Percentiles rank a stretch among this genome's conserved stretches.
phyloP scores from a whole-genome alignment of 805 yeast species.

The Saccharomycopsis selenospora region DNA sequence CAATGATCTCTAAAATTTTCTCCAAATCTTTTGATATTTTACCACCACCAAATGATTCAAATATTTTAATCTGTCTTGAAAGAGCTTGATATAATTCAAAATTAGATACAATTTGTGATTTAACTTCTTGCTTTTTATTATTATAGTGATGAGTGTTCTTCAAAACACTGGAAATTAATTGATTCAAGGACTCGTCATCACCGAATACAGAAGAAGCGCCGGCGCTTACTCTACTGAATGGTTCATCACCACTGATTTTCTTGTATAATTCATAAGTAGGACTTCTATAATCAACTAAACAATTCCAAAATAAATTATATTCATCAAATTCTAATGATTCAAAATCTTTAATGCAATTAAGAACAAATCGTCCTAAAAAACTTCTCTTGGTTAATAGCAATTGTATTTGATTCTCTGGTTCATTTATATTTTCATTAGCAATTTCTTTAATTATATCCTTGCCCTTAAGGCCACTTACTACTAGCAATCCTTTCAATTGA shows the following conservation, averaged over 20 bases:
- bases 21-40: constrained; percentile 37
- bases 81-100: constrained; percentile 44
- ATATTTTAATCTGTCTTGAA: constrained; percentile 44
- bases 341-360: constrained; percentile 33
- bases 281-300: constrained; percentile 33
- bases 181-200: constrained; percentile 12
- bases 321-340: constrained; percentile 43
- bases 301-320: constrained; percentile 35
- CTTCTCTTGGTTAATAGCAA: constrained; percentile 31
- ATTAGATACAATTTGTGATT: constrained; percentile 38
- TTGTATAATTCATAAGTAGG: constrained; percentile 16
- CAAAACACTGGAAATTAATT: neutral
- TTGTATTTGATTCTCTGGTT: too few relatives aligned
- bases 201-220: too few relatives aligned
- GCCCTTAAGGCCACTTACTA: constrained; percentile 31
- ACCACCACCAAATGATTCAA: constrained; percentile 46
- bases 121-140: constrained; percentile 6
- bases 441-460: constrained; percentile 22
- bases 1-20: constrained; percentile 38
- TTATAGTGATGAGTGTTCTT: constrained; percentile 17
- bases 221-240: neutral
- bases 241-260: neutral
- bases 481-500: constrained; percentile 29
- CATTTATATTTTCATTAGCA: too few relatives aligned
- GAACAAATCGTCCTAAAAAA: constrained; percentile 41